Conservation (phyloP, 2,329 filamentous ascomycete genomes). For the Diplocarpon rosae region DNA sequence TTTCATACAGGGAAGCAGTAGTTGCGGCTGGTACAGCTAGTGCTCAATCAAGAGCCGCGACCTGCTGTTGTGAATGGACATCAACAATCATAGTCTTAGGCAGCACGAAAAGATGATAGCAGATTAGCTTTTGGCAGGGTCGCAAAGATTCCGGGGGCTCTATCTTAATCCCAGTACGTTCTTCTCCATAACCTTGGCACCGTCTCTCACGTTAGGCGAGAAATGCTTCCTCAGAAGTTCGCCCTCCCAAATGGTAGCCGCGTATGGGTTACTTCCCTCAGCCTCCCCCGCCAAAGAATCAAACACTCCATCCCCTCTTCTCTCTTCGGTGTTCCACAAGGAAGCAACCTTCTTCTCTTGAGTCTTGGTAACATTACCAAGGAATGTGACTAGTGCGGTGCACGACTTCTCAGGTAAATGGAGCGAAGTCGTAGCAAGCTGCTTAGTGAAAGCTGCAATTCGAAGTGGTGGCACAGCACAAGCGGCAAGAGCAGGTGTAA, state of each 20-base stretch:
- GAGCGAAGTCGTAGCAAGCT: slow-evolving; percentile 69
- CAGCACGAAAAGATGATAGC: too few relatives aligned
- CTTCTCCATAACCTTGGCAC: slow-evolving; percentile 59
- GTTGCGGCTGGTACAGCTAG: too few relatives aligned
- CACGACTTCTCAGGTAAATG: slow-evolving; percentile 87
- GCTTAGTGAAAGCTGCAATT: slow-evolving; percentile 87
- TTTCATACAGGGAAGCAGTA: too few relatives aligned
- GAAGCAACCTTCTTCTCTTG: slow-evolving; percentile 73
- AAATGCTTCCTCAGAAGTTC: slow-evolving; percentile 80
- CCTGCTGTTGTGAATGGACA: too few relatives aligned
- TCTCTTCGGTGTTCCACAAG: slow-evolving; percentile 92
- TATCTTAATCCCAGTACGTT: slow-evolving; percentile 27
- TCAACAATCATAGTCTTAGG: too few relatives aligned
- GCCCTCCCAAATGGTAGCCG: slow-evolving; percentile 85
- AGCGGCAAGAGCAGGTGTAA: slow-evolving; percentile 65
- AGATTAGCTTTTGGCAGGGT: too few relatives aligned
- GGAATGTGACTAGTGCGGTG: slow-evolving; percentile 65
- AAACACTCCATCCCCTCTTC: slow-evolving; percentile 81
- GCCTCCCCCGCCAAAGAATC: slow-evolving; percentile 62
- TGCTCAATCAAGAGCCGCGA: too few relatives aligned
- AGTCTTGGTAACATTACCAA: slow-evolving; percentile 67
- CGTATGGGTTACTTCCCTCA: slow-evolving; percentile 83
- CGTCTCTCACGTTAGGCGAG: slow-evolving; percentile 74
- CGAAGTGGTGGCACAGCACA: slow-evolving; percentile 69
- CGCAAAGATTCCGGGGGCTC: not conserved